A percentile compares a stretch with the other conserved stretches of the same genome.
phyloP scores from a whole-genome alignment of 306 rosid species.

The Hippophae gyantsensis region DNA sequence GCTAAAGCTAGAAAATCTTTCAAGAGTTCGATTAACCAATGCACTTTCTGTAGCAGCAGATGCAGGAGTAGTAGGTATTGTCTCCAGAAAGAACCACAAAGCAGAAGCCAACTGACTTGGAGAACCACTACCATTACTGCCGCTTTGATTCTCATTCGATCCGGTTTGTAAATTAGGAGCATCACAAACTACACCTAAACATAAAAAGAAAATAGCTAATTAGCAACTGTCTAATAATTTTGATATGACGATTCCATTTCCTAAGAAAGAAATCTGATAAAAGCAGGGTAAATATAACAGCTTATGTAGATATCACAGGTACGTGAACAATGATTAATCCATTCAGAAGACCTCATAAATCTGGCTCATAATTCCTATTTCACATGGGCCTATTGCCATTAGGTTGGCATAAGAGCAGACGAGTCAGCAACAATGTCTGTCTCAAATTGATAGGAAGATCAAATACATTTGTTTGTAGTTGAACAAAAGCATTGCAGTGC shows the following conservation, averaged over 20 bases:
- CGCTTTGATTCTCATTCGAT: constrained; percentile 39
- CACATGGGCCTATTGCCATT: constrained; percentile 10
- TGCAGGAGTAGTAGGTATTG: constrained; percentile 96
- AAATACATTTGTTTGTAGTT: constrained; percentile 19
- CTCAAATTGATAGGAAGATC: constrained; percentile 24
- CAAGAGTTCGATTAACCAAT: constrained; percentile 58
- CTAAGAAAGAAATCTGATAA: background rate
- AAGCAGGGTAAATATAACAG: background rate
- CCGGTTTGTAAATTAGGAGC: constrained; percentile 28
- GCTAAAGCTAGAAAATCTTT: constrained; percentile 72
- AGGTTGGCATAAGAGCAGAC: constrained; percentile 7
- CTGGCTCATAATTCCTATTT: constrained; percentile 17
- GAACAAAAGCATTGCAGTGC: constrained; percentile 20
- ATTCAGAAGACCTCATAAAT: constrained; percentile 8
- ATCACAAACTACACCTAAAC: constrained; percentile 57
- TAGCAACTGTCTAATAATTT: constrained; percentile 28
- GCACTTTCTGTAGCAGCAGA: constrained; percentile 68
- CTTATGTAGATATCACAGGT: background rate
- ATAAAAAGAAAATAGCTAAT: constrained; percentile 42
- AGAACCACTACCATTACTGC: constrained; percentile 26
- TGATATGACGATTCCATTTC: background rate
- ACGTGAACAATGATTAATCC: constrained; percentile 1
- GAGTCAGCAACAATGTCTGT: constrained; percentile 32
- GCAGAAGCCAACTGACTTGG: constrained; percentile 57
- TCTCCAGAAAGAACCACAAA: constrained; percentile 85